phyloP scores from a whole-genome alignment of 2,329 filamentous ascomycete genomes.

The Chrysosporium keratinophilum region DNA sequence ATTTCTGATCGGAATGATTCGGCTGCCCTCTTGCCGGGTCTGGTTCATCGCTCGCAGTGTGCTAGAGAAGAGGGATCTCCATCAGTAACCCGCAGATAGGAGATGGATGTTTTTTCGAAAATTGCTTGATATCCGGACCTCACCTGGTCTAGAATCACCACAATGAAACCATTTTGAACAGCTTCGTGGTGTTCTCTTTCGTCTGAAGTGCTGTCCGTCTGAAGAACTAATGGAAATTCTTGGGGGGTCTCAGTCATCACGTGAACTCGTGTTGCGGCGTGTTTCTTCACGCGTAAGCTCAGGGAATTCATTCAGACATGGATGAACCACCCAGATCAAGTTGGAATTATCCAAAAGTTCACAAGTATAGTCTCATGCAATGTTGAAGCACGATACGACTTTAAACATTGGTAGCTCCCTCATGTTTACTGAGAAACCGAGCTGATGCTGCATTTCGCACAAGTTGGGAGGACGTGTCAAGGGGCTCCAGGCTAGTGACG shows the following conservation, averaged over 20 bases:
- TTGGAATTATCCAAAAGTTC: neutral
- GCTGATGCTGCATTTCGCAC: neutral
- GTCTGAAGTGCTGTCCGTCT: neutral
- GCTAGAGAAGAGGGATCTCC: neutral
- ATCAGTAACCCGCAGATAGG: neutral
- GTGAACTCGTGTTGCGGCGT: slow-evolving; percentile 26
- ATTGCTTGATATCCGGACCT: too few relatives aligned
- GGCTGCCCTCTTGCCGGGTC: neutral
- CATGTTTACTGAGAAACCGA: neutral
- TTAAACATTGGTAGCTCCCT: neutral
- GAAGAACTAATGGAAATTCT: neutral
- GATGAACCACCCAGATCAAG: neutral
- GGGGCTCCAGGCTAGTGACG: neutral
- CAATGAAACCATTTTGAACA: neutral
- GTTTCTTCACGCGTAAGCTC: slow-evolving; percentile 15
- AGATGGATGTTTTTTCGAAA: neutral
- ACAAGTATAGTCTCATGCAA: neutral
- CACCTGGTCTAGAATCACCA: too few relatives aligned
- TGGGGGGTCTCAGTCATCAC: slow-evolving; percentile 19
- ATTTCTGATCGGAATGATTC: neutral
- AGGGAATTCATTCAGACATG: neutral
- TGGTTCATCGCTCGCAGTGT: neutral
- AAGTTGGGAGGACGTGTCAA: neutral
- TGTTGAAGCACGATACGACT: neutral
- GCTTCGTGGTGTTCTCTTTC: neutral